phyloP scores from a whole-genome alignment of 805 yeast species.

The Wickerhamomyces bovis region DNA sequence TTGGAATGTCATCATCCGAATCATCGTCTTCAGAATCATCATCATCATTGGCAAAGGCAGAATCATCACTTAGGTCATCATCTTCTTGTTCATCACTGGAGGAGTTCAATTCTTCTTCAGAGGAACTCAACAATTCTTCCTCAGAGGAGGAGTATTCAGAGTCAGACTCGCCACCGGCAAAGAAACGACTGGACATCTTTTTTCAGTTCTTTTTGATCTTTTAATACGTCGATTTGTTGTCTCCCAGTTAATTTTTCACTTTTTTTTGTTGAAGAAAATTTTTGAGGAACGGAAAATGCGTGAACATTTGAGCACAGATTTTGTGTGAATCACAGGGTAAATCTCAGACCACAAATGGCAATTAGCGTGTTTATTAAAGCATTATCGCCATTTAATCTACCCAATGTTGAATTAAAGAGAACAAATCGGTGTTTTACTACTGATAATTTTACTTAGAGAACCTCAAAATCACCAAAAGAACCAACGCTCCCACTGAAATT shows the following conservation, averaged over 20 bases:
- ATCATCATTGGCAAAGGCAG: slow-evolving; percentile 30
- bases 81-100: slow-evolving; percentile 26
- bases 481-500: too few species aligned
- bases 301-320: slow-evolving; percentile 5
- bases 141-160: slow-evolving; percentile 39
- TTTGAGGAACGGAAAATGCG: slow-evolving; percentile 6
- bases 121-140: slow-evolving; percentile 38
- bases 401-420: too few species aligned
- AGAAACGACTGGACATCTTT: slow-evolving; percentile 84
- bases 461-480: too few species aligned
- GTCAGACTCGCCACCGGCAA: slow-evolving; percentile 46
- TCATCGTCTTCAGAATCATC: slow-evolving; percentile 34
- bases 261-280: slow-evolving; percentile 12
- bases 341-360: slow-evolving; percentile 1
- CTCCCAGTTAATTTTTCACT: slow-evolving; percentile 11
- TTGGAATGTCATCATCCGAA: slow-evolving; percentile 36
- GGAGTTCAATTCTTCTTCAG: slow-evolving; percentile 29
- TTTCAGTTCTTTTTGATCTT: neutral
- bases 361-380: too few species aligned
- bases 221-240: neutral
- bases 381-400: too few species aligned
- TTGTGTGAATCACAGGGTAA: slow-evolving; percentile 10
- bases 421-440: too few species aligned
- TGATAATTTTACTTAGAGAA: too few species aligned
- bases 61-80: slow-evolving; percentile 25